Evolutionary conservation across 768 basidiomycete genomes (phyloP).

Genomic region (Panaeolus cyanescens): DNA sequence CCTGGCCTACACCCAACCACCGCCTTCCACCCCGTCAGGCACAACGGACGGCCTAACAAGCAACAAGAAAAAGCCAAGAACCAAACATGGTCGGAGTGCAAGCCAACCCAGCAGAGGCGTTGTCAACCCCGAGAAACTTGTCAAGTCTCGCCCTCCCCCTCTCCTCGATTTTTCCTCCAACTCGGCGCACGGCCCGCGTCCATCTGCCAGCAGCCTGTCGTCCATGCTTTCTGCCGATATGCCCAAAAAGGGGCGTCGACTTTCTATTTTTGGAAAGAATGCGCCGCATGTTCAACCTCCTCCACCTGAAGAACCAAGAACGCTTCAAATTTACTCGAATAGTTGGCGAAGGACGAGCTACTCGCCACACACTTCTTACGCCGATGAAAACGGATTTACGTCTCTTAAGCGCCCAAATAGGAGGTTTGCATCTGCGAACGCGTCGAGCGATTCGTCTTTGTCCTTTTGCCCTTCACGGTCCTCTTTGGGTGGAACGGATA

Average conservation of each 20-base stretch:
- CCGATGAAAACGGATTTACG: conserved; percentile 8
- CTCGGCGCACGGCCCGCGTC: conserved; percentile 17
- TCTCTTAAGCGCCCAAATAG: conserved; percentile 32
- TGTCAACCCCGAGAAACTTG: conserved; percentile 6
- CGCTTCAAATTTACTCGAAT: conserved; percentile 28
- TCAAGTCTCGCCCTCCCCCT: background rate
- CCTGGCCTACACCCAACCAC: conserved; percentile 45
- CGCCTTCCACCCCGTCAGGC: conserved; percentile 4
- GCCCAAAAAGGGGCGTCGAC: conserved; percentile 23
- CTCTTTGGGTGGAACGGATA: background rate
- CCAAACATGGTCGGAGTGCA: background rate
- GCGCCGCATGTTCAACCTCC: conserved; percentile 19
- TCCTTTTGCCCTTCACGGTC: conserved; percentile 20
- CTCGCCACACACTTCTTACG: conserved; percentile 5
- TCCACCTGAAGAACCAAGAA: conserved; percentile 31
- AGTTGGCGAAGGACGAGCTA: conserved; percentile 24
- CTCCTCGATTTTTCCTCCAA: background rate
- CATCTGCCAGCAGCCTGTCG: conserved; percentile 25
- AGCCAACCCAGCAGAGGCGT: conserved; percentile 8
- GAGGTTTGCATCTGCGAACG: conserved; percentile 43
- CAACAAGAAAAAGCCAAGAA: conserved; percentile 18
- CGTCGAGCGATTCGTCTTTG: conserved; percentile 50
- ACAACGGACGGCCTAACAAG: conserved; percentile 1
- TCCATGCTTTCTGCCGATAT: conserved; percentile 15
- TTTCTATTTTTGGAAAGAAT: conserved; percentile 28